Evolutionary conservation across 2,329 filamentous ascomycete species (phyloP), one percentile per base, ranked within the genome.

Genomic region (Hortaea werneckii): DNA sequence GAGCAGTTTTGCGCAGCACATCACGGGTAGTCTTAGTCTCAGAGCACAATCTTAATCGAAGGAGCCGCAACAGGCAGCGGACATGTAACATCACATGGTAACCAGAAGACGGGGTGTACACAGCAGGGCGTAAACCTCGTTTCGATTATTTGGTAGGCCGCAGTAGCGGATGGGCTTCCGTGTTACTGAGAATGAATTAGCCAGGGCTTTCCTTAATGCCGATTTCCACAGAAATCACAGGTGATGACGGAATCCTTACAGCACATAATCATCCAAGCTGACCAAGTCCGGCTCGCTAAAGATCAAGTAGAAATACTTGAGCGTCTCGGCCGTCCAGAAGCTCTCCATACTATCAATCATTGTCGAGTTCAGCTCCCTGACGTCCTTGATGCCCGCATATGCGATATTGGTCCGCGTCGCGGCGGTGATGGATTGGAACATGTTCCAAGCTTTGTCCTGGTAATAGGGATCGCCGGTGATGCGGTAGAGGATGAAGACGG

Each of bases 401-500:
- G 67, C 72, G 30, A 73, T 54, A 11, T 65, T 58, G 0, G 72
- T 74, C 42, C 66, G 57, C 0, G 69, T 71, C 7, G 58, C 56
- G 30, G 64, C 59, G 40, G 63, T 56, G 35, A 75, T 71, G 2
- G 65, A 60, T 27, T 62, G 63, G 57, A 70, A 75, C 70, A 74
- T 74, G 6, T 67, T 62, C 72, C 72, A 75, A 2, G 70, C 72
- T 1, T 62, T 62, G 5, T 70, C 68, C 42, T 68, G 65, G 49
- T 69, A 64, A 46, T 54, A 62, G 44, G 65, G 66, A 49, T 78
- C 72, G 7, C 77, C 77, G 0, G 77, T 80, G 40, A 78, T 73
- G 20, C 77, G 71, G 53, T 79, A 79, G 59, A 80, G 64, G 51
- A 79, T 67, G 58, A 80, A 80, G 2, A 80, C 69, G 12, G 71